Percentiles rank a stretch among this genome's conserved stretches.
Evolutionary conservation across 2,329 filamentous ascomycete genomes (phyloP).

Genomic region (Phoma sp.): DNA sequence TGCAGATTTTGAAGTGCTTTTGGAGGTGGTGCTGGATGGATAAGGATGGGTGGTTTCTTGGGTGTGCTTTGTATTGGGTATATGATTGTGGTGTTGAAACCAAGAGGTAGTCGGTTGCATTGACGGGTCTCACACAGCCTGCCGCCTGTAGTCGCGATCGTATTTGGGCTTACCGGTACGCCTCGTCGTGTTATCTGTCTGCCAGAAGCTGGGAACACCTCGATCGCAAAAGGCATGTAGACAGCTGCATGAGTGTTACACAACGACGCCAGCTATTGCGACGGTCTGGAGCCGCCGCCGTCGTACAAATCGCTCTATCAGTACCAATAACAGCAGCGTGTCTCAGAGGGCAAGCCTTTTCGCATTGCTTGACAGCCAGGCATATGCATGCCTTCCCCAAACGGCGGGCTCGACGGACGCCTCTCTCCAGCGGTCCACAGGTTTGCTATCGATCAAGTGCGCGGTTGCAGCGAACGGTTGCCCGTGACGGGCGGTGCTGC

Average conservation of each 20-base stretch:
- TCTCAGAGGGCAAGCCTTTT: conserved; percentile 4
- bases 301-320: conserved; percentile 13
- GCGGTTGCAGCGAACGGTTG: neutral
- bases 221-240: conserved; percentile 6
- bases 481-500: neutral
- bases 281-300: conserved; percentile 21
- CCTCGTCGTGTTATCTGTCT: neutral
- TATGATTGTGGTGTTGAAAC: neutral
- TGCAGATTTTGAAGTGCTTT: neutral
- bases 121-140: neutral
- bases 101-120: neutral
- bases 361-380: conserved; percentile 13
- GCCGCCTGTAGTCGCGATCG: neutral
- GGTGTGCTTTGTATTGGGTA: too few relatives aligned
- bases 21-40: too few relatives aligned
- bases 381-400: conserved; percentile 20
- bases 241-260: conserved; percentile 2
- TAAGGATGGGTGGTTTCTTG: too few relatives aligned
- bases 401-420: conserved; percentile 6
- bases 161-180: neutral
- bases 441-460: neutral
- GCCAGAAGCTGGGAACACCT: neutral
- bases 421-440: neutral
- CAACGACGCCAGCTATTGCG: conserved; percentile 9
- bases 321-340: conserved; percentile 11